Evolutionary conservation across 306 rosid species (phyloP).

Genomic region (Pyrus communis): DNA sequence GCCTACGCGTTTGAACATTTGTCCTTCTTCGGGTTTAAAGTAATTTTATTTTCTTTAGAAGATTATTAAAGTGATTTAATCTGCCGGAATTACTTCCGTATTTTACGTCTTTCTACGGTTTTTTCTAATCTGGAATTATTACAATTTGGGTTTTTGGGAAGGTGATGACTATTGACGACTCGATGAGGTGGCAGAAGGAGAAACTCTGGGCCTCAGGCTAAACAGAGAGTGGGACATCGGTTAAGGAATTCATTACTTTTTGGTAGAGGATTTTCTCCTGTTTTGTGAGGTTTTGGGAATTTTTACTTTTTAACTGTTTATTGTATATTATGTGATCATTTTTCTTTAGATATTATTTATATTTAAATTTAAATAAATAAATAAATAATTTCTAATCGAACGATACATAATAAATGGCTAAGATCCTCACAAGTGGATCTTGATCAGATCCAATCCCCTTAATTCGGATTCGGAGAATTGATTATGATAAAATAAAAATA

Average conservation of each 20-base stretch:
- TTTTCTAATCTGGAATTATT: neutral
- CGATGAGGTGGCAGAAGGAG: neutral
- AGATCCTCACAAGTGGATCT: no score
- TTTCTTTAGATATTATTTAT: no score
- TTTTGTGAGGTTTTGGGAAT: no score
- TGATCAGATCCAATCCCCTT: no score
- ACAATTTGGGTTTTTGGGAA: neutral
- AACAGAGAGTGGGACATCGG: no score
- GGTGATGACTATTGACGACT: neutral
- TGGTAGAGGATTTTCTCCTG: rapidly evolving
- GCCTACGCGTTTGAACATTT: neutral
- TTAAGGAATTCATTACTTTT: no score
- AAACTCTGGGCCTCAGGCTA: neutral
- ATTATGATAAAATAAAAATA: no score
- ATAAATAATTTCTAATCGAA: no score
- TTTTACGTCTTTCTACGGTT: neutral
- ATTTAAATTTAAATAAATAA: no score
- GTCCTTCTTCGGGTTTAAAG: neutral
- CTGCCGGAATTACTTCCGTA: neutral
- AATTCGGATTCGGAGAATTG: no score
- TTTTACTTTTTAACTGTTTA: rapidly evolving
- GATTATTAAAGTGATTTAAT: neutral
- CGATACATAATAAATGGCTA: no score
- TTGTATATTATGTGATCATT: rapidly evolving
- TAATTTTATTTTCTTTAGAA: neutral